These are phyloP conservation scores for Zygosaccharomyces bailii DNA, from an alignment of 805 yeast genomes.

Conservation along the genomic window DNA sequence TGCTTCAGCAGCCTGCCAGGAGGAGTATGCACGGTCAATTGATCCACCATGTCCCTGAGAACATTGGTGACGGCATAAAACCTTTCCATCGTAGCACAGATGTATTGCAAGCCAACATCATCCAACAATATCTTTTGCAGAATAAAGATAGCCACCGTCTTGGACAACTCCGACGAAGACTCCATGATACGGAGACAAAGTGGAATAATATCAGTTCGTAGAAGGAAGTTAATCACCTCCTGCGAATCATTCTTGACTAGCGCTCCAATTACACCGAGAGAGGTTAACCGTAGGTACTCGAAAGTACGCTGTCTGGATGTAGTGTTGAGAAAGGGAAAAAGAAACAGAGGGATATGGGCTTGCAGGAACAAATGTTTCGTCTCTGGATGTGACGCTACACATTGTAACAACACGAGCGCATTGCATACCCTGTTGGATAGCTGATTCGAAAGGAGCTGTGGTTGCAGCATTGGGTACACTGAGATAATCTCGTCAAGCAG, in stretches of 20 bases:
- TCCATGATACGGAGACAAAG: slow-evolving; percentile 93
- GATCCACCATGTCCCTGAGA: slow-evolving; percentile 81
- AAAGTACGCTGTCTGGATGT: slow-evolving; percentile 88
- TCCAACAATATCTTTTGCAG: slow-evolving; percentile 90
- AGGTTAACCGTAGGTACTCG: slow-evolving; percentile 88
- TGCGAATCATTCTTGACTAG: slow-evolving; percentile 93
- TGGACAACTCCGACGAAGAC: slow-evolving; percentile 85
- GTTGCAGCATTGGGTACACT: slow-evolving; percentile 85
- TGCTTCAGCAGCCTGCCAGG: slow-evolving; percentile 87
- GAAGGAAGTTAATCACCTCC: slow-evolving; percentile 84
- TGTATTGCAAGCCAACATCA: slow-evolving; percentile 85
- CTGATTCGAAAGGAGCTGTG: slow-evolving; percentile 80
- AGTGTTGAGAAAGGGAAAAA: slow-evolving; percentile 91
- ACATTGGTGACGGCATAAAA: slow-evolving; percentile 93
- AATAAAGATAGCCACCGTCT: slow-evolving; percentile 95
- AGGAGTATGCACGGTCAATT: slow-evolving; percentile 61
- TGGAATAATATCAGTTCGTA: slow-evolving; percentile 96
- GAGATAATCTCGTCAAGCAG: slow-evolving; percentile 83
- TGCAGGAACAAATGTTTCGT: slow-evolving; percentile 79
- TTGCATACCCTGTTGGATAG: slow-evolving; percentile 92
- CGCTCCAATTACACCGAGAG: slow-evolving; percentile 96
- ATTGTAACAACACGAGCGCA: slow-evolving; percentile 89
- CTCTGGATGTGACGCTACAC: slow-evolving; percentile 93
- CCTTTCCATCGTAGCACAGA: slow-evolving; percentile 92
- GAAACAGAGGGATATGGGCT: slow-evolving; percentile 88